Evolutionary conservation across 202 grass and related monocot species (phyloP).

Genomic region (Miscanthus sacchariflorus): DNA sequence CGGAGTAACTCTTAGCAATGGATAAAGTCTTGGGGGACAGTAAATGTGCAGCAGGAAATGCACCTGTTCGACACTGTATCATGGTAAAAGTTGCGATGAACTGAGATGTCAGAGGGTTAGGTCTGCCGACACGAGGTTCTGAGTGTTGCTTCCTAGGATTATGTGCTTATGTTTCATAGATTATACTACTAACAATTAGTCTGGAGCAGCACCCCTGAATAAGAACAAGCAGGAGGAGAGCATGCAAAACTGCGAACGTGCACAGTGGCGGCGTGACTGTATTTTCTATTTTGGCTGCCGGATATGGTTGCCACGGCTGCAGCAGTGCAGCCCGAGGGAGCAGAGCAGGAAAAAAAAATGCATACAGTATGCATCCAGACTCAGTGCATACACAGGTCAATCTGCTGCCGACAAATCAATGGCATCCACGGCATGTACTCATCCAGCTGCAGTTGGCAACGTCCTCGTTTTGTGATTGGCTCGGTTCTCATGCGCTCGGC

Average conservation of each 20-base stretch:
- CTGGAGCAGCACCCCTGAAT: background rate
- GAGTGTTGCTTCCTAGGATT: conserved; percentile 15
- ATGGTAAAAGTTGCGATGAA: background rate
- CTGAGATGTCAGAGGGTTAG: conserved; percentile 38
- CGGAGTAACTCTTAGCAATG: background rate
- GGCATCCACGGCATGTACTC: too few species aligned
- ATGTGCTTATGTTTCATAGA: background rate
- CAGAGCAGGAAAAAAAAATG: too few species aligned
- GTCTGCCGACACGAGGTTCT: conserved; percentile 35
- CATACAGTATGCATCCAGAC: too few species aligned
- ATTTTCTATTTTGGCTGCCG: background rate
- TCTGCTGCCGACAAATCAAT: too few species aligned
- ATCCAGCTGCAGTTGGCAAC: too few species aligned
- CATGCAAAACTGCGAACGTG: background rate
- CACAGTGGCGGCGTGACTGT: background rate
- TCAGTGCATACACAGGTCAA: too few species aligned
- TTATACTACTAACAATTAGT: background rate
- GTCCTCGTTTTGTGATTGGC: too few species aligned
- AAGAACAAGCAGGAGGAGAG: background rate
- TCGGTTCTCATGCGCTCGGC: too few species aligned
- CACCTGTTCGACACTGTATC: background rate
- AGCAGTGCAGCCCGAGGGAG: background rate
- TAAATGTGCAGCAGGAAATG: background rate
- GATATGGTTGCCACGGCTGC: conserved; percentile 39
- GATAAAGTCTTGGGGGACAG: background rate